Evolutionary conservation across 164 flowering plant genomes (phyloP), one percentile per base, ranked within the genome.

Genomic region (Piper longum): DNA sequence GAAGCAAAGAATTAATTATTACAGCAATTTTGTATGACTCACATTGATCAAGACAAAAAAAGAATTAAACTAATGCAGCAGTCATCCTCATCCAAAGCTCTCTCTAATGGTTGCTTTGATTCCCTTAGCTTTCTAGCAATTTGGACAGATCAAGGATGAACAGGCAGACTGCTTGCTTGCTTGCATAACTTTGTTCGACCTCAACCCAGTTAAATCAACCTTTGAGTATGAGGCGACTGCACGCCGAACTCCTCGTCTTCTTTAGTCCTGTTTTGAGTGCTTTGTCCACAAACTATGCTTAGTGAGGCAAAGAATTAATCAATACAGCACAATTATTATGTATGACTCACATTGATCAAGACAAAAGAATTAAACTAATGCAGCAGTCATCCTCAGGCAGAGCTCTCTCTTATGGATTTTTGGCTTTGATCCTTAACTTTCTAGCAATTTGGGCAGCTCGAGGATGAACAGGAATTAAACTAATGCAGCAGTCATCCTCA

Each of bases 391-490:
- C 12, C 7, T 19, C 43, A 36, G 41, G 14, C 51, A 39, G 4
- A 51, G 19, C 61, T 13, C 43, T 3, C 61, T 13, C 36, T 14
- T 16, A 26, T 79, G 98, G 63, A n/a, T 92, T 92, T 76, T 85
- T 93, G 81, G 82, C 75, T 80, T 85, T 90, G 73, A 93, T 90
- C 71, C 99, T 85, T 52, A 93, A 71, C 78, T 90, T 93, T 64
- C 99, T 71, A 0, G 92, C 84, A 42, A 90, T 78, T 42, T 84
- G 87, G 51, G 88, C 72, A 16, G 96, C 95, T 70, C 71, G 86
- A 11, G 95, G 95, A 71, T 93, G 97, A 59, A 82, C 78, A 3
- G 83, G 78, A 66, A n/a, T n/a, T n/a, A n/a, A n/a, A n/a, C n/a
- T n/a, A n/a, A n/a, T n/a, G n/a, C n/a, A n/a, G n/a, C n/a, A n/a